A percentile compares a stretch with the other conserved stretches of the same genome.
Evolutionary conservation across 23 red algal species (phyloP).

Genomic region (Gracilaria caudata): DNA sequence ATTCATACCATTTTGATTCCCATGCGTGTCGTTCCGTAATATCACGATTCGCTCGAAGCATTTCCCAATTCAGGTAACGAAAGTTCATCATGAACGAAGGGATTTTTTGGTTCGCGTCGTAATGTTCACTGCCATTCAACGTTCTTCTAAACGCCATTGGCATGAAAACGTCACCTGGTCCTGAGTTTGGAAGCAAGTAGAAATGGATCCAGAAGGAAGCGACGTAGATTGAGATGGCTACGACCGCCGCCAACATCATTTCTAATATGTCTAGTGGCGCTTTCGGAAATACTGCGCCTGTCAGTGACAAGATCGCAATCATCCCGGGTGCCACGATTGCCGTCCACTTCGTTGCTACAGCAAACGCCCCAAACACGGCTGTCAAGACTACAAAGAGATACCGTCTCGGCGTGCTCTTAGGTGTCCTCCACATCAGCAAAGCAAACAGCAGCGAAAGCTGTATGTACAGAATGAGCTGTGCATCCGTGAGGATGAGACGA

Average conservation of each 20-base stretch:
- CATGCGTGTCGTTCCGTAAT: slow-evolving; percentile 85
- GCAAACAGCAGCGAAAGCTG: slow-evolving; percentile 54
- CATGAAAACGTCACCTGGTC: slow-evolving; percentile 94
- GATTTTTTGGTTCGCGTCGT: slow-evolving; percentile 11
- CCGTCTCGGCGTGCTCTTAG: slow-evolving; percentile 58
- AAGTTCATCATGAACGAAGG: slow-evolving; percentile 74
- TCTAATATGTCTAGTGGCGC: slow-evolving; percentile 69
- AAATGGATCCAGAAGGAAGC: slow-evolving; percentile 90
- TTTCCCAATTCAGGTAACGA: slow-evolving; percentile 90
- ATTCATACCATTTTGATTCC: slow-evolving; percentile 92
- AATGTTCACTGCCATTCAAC: slow-evolving; percentile 76
- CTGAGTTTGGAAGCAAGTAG: slow-evolving; percentile 71
- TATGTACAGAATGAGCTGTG: slow-evolving; percentile 90
- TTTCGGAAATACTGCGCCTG: slow-evolving; percentile 51
- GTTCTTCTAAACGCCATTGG: slow-evolving; percentile 71
- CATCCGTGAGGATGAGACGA: slow-evolving; percentile 92
- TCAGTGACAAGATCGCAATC: slow-evolving; percentile 87
- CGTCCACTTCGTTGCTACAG: slow-evolving; percentile 88
- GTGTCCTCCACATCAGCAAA: slow-evolving; percentile 74
- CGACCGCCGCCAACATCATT: slow-evolving; percentile 63
- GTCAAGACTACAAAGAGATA: slow-evolving; percentile 50
- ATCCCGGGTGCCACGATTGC: slow-evolving; percentile 85
- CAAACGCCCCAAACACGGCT: slow-evolving; percentile 64
- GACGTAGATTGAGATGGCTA: slow-evolving; percentile 77
- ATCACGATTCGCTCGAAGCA: slow-evolving; percentile 86